A percentile compares a stretch with the other conserved stretches of the same genome.
Conservation (phyloP, 176 grass and related monocot genomes). For the Aegilops speltoides region DNA sequence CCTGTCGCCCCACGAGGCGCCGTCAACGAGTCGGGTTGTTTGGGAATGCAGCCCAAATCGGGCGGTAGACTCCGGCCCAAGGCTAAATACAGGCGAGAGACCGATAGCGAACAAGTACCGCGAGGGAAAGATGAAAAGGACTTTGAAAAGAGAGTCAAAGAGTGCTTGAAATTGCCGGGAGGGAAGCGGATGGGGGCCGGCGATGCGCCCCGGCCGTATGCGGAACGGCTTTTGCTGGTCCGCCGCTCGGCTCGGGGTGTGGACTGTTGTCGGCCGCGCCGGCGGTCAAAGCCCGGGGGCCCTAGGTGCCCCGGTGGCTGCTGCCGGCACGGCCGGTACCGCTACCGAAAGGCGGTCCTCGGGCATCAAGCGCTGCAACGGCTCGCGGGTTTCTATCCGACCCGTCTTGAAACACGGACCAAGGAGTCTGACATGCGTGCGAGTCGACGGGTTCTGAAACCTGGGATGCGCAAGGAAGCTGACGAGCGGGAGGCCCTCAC, state of each 20-base stretch:
- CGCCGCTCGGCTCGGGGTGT: slow-evolving; percentile 3
- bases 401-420: slow-evolving; percentile 79
- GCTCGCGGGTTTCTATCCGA: slow-evolving; percentile 18
- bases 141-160: slow-evolving; percentile 77
- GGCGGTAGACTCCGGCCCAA: slow-evolving; percentile 52
- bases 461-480: slow-evolving; percentile 17
- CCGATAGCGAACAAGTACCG: slow-evolving; percentile 52
- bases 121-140: slow-evolving; percentile 61
- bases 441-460: slow-evolving; percentile 32
- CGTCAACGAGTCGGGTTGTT: slow-evolving; percentile 56
- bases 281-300: neutral
- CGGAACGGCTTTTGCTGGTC: neutral
- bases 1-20: slow-evolving; percentile 54
- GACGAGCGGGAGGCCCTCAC: neutral
- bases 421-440: slow-evolving; percentile 73
- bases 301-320: too few species aligned
- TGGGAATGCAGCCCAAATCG: slow-evolving; percentile 51
- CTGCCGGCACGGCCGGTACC: too few species aligned
- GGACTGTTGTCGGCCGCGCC: neutral
- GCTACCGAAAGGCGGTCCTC: neutral
- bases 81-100: slow-evolving; percentile 54
- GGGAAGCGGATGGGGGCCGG: slow-evolving; percentile 71
- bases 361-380: too few species aligned
- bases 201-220: slow-evolving; percentile 32
- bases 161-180: slow-evolving; percentile 70